Evolutionary conservation across 2,329 filamentous ascomycete genomes (phyloP).

Genomic region (Aspergillus nomiae): DNA sequence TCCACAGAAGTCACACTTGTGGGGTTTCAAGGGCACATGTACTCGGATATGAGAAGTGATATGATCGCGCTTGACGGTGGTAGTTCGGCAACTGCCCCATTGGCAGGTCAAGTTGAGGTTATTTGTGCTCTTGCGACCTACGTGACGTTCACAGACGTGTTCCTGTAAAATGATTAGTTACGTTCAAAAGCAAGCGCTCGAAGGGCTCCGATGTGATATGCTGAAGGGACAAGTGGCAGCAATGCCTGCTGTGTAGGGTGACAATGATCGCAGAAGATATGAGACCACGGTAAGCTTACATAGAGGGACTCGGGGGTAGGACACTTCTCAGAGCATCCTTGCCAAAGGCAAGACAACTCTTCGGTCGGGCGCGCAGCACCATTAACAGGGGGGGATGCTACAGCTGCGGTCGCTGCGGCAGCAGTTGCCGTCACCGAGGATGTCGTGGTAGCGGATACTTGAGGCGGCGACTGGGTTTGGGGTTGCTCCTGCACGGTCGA

Average conservation of each 20-base stretch:
- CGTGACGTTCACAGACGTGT: constrained; percentile 96
- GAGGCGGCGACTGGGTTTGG: constrained; percentile 21
- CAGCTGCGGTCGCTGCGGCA: constrained; percentile 41
- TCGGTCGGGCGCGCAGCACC: constrained; percentile 34
- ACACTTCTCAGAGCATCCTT: constrained; percentile 62
- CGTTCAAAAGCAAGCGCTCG: not conserved
- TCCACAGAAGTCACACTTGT: constrained; percentile 98
- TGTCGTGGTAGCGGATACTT: constrained; percentile 28
- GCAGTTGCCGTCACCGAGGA: constrained; percentile 37
- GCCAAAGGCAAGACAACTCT: constrained; percentile 60
- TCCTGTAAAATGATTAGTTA: constrained; percentile 59
- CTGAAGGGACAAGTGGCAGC: constrained; percentile 6
- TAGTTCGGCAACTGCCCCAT: constrained; percentile 94
- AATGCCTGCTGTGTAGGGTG: not conserved
- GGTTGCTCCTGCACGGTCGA: constrained; percentile 27
- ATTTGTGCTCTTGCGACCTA: constrained; percentile 98
- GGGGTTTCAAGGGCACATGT: constrained; percentile 97
- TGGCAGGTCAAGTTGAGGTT: constrained; percentile 97
- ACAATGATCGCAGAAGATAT: not conserved
- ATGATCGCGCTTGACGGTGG: constrained; percentile 97
- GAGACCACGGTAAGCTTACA: constrained; percentile 45
- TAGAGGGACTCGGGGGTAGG: constrained; percentile 63
- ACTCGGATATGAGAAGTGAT: constrained; percentile 99
- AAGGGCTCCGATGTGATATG: not conserved
- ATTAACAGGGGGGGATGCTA: constrained; percentile 33